A percentile compares a stretch with the other conserved stretches of the same genome.
phyloP scores from a whole-genome alignment of 139 green algal species.

The Auxenochlorella pyrenoidosa region DNA sequence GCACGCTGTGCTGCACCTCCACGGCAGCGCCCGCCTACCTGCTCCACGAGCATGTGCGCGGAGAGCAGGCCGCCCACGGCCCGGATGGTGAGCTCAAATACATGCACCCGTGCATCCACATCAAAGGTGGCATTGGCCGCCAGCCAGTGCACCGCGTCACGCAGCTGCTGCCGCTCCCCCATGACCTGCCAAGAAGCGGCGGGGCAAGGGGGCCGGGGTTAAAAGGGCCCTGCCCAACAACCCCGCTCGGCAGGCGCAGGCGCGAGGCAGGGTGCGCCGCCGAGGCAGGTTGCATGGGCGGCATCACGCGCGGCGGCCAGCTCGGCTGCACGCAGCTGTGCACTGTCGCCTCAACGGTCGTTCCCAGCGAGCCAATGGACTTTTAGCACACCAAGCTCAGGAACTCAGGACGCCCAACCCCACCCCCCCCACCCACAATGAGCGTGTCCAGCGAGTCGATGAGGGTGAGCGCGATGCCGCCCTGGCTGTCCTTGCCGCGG shows the following conservation, averaged over 20 bases:
- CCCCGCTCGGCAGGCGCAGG: too few relatives aligned
- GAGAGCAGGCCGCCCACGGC: conserved; percentile 67
- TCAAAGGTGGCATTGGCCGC: conserved; percentile 62
- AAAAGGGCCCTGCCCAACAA: too few relatives aligned
- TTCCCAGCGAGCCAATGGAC: too few relatives aligned
- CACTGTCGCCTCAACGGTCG: too few relatives aligned
- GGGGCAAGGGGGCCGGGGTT: too few relatives aligned
- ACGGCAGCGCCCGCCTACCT: not conserved
- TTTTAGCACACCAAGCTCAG: too few relatives aligned
- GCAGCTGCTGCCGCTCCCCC: conserved; percentile 51
- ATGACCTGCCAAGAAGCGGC: conserved; percentile 58
- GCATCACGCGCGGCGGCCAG: too few relatives aligned
- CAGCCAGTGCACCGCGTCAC: conserved; percentile 60
- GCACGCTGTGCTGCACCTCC: too few relatives aligned
- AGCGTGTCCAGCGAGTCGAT: conserved; percentile 89
- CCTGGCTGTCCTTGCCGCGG: conserved; percentile 79
- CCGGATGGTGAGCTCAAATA: conserved; percentile 80
- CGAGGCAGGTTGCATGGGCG: too few relatives aligned
- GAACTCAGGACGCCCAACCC: too few relatives aligned
- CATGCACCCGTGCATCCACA: conserved; percentile 59
- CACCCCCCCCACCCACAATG: conserved; percentile 64
- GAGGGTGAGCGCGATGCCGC: conserved; percentile 84
- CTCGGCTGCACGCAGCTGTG: too few relatives aligned
- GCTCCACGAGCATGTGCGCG: conserved; percentile 51
- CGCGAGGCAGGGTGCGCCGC: too few relatives aligned